These are phyloP conservation scores for Xylaria sp. DNA, from an alignment of 2,329 filamentous ascomycete species.

Conservation along the genomic window DNA sequence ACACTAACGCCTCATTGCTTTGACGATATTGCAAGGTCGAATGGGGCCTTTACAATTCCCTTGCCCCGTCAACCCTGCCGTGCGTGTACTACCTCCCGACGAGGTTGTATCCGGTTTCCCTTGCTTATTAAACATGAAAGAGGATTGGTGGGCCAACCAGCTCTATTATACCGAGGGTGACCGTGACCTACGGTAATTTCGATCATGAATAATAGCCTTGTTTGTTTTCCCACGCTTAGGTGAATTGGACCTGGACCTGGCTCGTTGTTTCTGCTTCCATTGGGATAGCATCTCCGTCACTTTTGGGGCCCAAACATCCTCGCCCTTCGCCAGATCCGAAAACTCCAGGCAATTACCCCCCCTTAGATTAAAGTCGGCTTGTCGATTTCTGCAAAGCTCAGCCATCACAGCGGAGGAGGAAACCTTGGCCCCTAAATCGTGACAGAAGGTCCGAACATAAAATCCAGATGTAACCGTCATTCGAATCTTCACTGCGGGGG, in stretches of 20 bases:
- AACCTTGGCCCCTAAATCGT: constrained; percentile 85
- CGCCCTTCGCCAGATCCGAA: constrained; percentile 74
- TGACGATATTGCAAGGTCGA: constrained; percentile 31
- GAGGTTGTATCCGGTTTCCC: too few species aligned
- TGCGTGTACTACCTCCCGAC: too few species aligned
- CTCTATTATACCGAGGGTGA: not conserved
- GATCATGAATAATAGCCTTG: not conserved
- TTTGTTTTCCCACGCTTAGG: constrained; percentile 28
- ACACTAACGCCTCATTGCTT: not conserved
- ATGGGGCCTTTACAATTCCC: constrained; percentile 50
- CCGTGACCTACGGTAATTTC: not conserved
- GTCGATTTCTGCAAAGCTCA: constrained; percentile 77
- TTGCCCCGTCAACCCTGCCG: constrained; percentile 9
- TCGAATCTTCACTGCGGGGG: constrained; percentile 79
- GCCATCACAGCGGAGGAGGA: constrained; percentile 86
- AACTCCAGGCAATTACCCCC: constrained; percentile 78
- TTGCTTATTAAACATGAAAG: too few species aligned
- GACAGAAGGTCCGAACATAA: constrained; percentile 92
- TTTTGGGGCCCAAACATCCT: constrained; percentile 82
- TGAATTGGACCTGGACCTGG: constrained; percentile 3
- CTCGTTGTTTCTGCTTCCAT: constrained; percentile 44
- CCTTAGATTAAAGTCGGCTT: constrained; percentile 78
- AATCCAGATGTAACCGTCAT: constrained; percentile 96
- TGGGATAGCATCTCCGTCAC: constrained; percentile 58
- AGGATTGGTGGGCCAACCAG: not conserved